A percentile compares a stretch with the other conserved stretches of the same genome.
phyloP scores from a whole-genome alignment of 2,329 filamentous ascomycete species.

The Dothistroma pini region DNA sequence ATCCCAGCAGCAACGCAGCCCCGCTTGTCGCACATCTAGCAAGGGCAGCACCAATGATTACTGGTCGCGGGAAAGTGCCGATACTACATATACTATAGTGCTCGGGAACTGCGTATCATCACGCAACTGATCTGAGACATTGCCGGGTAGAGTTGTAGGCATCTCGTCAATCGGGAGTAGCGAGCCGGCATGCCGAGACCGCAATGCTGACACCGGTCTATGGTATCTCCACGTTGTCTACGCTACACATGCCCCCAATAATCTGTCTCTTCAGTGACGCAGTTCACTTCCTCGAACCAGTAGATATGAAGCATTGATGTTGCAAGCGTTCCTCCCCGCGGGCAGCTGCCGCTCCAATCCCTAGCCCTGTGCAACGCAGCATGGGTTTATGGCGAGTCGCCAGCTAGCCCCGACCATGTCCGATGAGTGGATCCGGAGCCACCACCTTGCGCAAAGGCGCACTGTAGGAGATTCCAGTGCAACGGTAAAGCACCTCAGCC shows the following conservation, averaged over 20 bases:
- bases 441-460: conserved; percentile 8
- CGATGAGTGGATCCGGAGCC: conserved; percentile 9
- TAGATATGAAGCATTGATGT: background rate
- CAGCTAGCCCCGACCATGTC: conserved; percentile 24
- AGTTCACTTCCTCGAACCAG: background rate
- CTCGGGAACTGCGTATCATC: background rate
- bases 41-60: background rate
- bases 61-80: background rate
- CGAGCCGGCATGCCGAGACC: background rate
- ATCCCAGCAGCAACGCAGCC: conserved; percentile 5
- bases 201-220: background rate
- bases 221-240: conserved; percentile 8
- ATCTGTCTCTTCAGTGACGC: background rate
- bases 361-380: conserved; percentile 7
- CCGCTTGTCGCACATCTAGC: conserved; percentile 12
- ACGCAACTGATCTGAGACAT: background rate
- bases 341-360: background rate
- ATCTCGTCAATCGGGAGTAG: background rate
- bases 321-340: background rate
- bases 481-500: conserved; percentile 12
- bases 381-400: conserved; percentile 5
- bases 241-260: conserved; percentile 12
- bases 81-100: background rate
- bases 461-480: conserved; percentile 13
- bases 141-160: background rate